Percentiles rank a stretch among this genome's conserved stretches.
These are phyloP conservation scores for Dimocarpus longan DNA, from an alignment of 345 rosid genomes.

Conservation along the genomic window DNA sequence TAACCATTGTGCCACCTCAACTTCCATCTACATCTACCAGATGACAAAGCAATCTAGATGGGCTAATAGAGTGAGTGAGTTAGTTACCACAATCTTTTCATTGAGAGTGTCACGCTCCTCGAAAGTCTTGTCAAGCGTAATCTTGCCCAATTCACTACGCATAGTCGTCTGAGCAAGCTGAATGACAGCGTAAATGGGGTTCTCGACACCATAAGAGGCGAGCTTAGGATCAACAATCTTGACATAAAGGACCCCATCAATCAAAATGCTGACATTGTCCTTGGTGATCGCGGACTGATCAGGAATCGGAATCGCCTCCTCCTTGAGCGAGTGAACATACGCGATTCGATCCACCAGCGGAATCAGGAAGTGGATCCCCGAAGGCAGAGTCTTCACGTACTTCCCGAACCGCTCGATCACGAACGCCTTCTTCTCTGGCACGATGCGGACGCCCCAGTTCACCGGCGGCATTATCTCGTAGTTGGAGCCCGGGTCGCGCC, in stretches of 20 bases:
- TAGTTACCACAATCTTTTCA: conserved; percentile 81
- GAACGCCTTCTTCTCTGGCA: conserved; percentile 85
- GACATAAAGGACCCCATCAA: conserved; percentile 89
- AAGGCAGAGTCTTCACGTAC: conserved; percentile 70
- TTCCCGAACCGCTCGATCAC: conserved; percentile 92
- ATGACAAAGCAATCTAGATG: neutral
- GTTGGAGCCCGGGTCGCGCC: conserved; percentile 50
- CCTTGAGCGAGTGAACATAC: conserved; percentile 95
- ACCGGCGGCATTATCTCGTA: conserved; percentile 73
- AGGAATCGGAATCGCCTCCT: conserved; percentile 90
- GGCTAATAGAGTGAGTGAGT: neutral
- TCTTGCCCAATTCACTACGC: conserved; percentile 98
- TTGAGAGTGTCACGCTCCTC: conserved; percentile 94
- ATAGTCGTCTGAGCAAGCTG: conserved; percentile 96
- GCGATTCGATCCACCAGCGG: conserved; percentile 92
- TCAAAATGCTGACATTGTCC: conserved; percentile 92
- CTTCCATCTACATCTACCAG: neutral
- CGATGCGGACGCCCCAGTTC: conserved; percentile 90
- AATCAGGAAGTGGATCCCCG: conserved; percentile 85
- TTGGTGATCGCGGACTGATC: conserved; percentile 91
- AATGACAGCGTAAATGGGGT: conserved; percentile 84
- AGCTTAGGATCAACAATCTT: conserved; percentile 88
- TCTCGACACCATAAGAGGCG: conserved; percentile 96
- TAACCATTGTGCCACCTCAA: neutral
- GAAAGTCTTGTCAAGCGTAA: conserved; percentile 95